These are phyloP conservation scores for Vigna nakashimae DNA, from an alignment of 306 rosid genomes.

Conservation along the genomic window DNA sequence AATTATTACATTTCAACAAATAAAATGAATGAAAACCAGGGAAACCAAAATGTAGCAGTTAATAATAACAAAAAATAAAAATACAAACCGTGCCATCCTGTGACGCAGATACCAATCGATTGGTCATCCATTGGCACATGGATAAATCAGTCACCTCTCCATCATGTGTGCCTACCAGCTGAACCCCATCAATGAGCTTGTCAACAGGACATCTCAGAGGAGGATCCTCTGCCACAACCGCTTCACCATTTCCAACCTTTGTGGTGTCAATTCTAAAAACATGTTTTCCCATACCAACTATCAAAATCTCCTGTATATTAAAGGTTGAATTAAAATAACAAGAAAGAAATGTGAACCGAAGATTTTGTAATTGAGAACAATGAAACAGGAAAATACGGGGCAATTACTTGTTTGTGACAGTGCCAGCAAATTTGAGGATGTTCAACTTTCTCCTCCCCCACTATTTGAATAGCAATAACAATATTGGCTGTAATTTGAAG, in stretches of 20 bases:
- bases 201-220: conserved; percentile 83
- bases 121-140: conserved; percentile 99
- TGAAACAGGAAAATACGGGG: conserved; percentile 20
- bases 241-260: conserved; percentile 82
- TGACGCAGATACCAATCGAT: conserved; percentile 94
- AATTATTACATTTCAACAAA: conserved; percentile 21
- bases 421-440: conserved; percentile 99
- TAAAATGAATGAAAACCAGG: neutral
- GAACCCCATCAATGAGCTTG: conserved; percentile 92
- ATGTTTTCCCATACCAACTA: conserved; percentile 87
- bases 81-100: conserved; percentile 92
- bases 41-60: conserved; percentile 8
- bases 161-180: conserved; percentile 92
- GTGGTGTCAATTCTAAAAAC: conserved; percentile 90
- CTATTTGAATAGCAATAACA: conserved; percentile 77
- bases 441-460: conserved; percentile 76
- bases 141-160: conserved; percentile 96
- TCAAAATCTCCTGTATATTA: conserved; percentile 87
- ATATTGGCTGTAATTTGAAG: conserved; percentile 86
- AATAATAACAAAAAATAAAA: conserved; percentile 15
- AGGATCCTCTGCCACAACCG: conserved; percentile 77
- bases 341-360: conserved; percentile 26
- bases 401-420: conserved; percentile 91
- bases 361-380: conserved; percentile 25
- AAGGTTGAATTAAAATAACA: conserved; percentile 40